Conservation (phyloP, 164 flowering plant genomes). For the Amborella trichopoda region DNA sequence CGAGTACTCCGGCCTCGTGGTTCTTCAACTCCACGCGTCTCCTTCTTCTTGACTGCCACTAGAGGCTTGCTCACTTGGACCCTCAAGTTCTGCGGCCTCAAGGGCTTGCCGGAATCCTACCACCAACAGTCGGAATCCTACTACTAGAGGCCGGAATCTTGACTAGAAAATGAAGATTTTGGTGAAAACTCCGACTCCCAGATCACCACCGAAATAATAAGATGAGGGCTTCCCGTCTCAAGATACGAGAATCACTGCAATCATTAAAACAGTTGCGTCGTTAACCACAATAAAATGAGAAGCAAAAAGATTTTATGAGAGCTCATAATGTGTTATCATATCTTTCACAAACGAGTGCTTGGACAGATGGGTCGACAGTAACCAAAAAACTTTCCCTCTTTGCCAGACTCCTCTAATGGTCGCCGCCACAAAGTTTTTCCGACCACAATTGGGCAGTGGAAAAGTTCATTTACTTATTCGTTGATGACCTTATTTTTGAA, state of each 20-base stretch:
- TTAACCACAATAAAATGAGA: constrained; percentile 36
- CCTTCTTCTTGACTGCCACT: constrained; percentile 18
- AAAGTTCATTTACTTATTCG: constrained; percentile 11
- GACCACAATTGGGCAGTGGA: constrained; percentile 12
- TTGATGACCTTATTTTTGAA: constrained; percentile 14
- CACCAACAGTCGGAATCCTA: too few species aligned
- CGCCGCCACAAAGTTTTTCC: too few species aligned
- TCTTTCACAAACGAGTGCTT: constrained; percentile 55
- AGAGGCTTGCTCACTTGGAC: constrained; percentile 28
- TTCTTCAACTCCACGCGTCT: constrained; percentile 20
- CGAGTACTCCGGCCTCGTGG: constrained; percentile 22
- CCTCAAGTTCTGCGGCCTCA: constrained; percentile 8
- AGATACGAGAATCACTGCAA: constrained; percentile 4
- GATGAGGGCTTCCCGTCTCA: constrained; percentile 15
- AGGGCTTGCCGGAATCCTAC: not conserved
- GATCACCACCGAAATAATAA: constrained; percentile 16
- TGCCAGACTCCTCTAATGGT: constrained; percentile 9
- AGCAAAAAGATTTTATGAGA: constrained; percentile 31
- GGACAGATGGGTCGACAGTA: constrained; percentile 44
- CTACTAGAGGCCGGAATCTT: too few species aligned
- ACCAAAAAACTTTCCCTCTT: constrained; percentile 39
- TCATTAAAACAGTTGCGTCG: constrained; percentile 36
- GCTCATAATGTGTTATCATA: constrained; percentile 43
- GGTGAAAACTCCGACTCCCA: not conserved
- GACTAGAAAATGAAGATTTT: constrained; percentile 1